Percentiles rank a stretch among this genome's conserved stretches.
Evolutionary conservation across 495 filamentous ascomycete genomes (phyloP).

Genomic region (Choiromyces venosus): DNA sequence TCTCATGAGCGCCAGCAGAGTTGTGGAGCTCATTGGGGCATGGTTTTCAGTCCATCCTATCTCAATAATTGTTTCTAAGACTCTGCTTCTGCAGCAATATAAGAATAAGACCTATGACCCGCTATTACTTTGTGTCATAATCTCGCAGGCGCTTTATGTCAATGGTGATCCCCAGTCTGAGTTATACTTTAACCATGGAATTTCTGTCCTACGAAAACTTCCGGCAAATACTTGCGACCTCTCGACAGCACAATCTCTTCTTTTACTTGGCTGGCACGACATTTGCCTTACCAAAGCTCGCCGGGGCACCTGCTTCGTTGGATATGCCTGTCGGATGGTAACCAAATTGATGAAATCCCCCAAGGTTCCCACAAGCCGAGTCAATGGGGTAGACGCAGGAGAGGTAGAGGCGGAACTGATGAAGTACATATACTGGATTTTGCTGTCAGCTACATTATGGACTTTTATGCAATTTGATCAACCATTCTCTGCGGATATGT

Average conservation of each 20-base stretch:
- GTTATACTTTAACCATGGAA: not conserved
- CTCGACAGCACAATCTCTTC: not conserved
- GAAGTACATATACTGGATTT: conserved; percentile 2
- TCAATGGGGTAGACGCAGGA: not conserved
- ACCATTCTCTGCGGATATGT: not conserved
- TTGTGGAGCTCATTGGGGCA: not conserved
- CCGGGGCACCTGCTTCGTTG: not conserved
- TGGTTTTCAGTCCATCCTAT: not conserved
- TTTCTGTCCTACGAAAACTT: not conserved
- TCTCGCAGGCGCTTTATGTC: not conserved
- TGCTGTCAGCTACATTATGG: not conserved
- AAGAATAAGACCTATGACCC: not conserved
- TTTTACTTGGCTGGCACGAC: not conserved
- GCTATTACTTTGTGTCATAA: not conserved
- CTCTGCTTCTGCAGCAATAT: conserved; percentile 1
- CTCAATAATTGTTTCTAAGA: not conserved
- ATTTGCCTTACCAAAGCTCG: not conserved
- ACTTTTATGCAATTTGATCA: not conserved
- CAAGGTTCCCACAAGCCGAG: not conserved
- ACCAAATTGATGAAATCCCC: conserved; percentile 1
- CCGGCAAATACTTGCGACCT: conserved; percentile 3
- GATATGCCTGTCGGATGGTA: not conserved
- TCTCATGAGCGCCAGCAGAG: not conserved
- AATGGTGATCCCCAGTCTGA: not conserved
- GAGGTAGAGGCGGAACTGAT: not conserved